Evolutionary conservation across 2,329 filamentous ascomycete genomes (phyloP).

Genomic region (Acrocalymma vagum): DNA sequence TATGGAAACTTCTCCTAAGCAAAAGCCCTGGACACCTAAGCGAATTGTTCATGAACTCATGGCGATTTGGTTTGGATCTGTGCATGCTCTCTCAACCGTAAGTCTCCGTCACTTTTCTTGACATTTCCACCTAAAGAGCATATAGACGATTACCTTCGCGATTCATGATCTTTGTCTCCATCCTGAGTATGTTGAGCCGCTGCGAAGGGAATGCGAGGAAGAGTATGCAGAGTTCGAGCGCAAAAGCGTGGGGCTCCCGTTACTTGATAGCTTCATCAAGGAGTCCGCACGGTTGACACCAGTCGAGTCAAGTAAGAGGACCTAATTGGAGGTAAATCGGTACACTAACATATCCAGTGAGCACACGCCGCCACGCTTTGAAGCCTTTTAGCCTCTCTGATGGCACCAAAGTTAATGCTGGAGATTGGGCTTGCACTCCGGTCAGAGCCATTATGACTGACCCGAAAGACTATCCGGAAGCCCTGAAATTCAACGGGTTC

Average conservation of each 20-base stretch:
- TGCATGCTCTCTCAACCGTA: constrained; percentile 36
- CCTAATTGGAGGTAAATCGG: neutral
- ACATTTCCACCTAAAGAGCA: neutral
- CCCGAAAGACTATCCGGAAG: constrained; percentile 13
- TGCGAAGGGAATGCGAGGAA: constrained; percentile 21
- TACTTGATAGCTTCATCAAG: constrained; percentile 32
- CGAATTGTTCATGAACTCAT: constrained; percentile 41
- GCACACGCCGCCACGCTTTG: constrained; percentile 22
- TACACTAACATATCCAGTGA: constrained; percentile 8
- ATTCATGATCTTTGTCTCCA: constrained; percentile 26
- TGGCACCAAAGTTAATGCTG: constrained; percentile 19
- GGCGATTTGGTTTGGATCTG: constrained; percentile 46
- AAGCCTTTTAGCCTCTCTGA: constrained; percentile 23
- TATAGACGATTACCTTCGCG: constrained; percentile 19
- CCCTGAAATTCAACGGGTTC: constrained; percentile 27
- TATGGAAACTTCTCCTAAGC: constrained; percentile 37
- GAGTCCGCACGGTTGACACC: constrained; percentile 26
- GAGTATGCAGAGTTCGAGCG: constrained; percentile 20
- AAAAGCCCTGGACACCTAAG: constrained; percentile 32
- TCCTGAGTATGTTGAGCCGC: constrained; percentile 24
- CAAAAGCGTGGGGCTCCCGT: constrained; percentile 18
- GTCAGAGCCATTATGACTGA: constrained; percentile 24
- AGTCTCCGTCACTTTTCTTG: neutral
- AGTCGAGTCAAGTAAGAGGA: constrained; percentile 21
- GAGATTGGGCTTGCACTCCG: constrained; percentile 28